Conservation (phyloP, 495 filamentous ascomycete species). For the Podospora pseudoanserina region DNA sequence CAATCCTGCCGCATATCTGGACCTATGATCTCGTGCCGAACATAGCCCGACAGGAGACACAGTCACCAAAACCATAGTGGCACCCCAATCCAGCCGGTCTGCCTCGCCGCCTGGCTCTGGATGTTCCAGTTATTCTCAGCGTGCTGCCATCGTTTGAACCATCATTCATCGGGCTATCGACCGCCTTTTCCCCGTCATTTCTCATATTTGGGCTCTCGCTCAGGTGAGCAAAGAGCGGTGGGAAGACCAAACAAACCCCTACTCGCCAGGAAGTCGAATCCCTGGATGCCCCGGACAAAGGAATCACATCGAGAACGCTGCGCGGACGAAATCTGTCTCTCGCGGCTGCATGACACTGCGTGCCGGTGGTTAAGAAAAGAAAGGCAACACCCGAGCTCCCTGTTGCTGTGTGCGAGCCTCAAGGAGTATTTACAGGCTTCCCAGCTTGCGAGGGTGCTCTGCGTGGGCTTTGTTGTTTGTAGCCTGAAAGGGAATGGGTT, state of each 20-base stretch:
- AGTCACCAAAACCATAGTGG: background rate
- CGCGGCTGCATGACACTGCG: slow-evolving; percentile 38
- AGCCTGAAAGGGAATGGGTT: slow-evolving; percentile 22
- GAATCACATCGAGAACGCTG: slow-evolving; percentile 41
- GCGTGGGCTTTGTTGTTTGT: slow-evolving; percentile 33
- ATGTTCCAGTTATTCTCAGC: background rate
- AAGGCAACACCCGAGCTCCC: slow-evolving; percentile 37
- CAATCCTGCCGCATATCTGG: background rate
- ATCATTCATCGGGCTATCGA: slow-evolving; percentile 15
- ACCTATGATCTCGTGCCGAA: background rate
- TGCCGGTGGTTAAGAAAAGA: slow-evolving; percentile 38
- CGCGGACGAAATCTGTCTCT: slow-evolving; percentile 34
- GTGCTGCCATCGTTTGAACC: background rate
- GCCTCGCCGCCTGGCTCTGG: background rate
- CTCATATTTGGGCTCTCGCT: slow-evolving; percentile 41
- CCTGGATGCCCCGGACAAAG: slow-evolving; percentile 43
- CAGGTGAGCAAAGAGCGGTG: slow-evolving; percentile 46
- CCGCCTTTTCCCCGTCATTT: slow-evolving; percentile 33
- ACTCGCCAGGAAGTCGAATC: slow-evolving; percentile 43
- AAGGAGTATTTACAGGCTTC: slow-evolving; percentile 12
- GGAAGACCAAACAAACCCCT: slow-evolving; percentile 36
- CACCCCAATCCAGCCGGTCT: background rate
- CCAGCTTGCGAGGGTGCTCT: slow-evolving; percentile 22
- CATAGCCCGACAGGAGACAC: background rate
- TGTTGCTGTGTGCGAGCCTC: slow-evolving; percentile 26